Conservation (phyloP, 2,329 filamentous ascomycete species). For the Apiospora rasikravindrae region DNA sequence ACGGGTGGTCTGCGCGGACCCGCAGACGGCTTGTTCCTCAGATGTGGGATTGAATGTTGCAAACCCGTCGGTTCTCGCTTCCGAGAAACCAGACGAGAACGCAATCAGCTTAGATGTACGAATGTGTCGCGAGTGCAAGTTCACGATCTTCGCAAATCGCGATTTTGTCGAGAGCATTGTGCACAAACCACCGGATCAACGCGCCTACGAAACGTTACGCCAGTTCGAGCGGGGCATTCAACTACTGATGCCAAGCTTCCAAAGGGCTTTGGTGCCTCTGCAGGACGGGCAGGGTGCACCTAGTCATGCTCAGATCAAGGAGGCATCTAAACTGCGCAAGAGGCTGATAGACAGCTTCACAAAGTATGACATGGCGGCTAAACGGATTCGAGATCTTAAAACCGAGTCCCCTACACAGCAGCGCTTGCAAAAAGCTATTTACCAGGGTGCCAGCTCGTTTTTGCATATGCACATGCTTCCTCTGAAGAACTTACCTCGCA, state of each 20-base stretch:
- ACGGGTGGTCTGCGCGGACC: conserved; percentile 89
- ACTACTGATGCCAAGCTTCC: conserved; percentile 81
- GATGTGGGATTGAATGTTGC: conserved; percentile 83
- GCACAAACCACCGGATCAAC: conserved; percentile 74
- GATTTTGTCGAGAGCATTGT: conserved; percentile 77
- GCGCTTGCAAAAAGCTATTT: conserved; percentile 79
- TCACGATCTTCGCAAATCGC: conserved; percentile 65
- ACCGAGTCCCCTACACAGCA: conserved; percentile 75
- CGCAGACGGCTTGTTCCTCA: conserved; percentile 80
- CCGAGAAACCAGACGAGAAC: conserved; percentile 44
- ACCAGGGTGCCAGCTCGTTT: conserved; percentile 81
- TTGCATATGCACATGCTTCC: conserved; percentile 91
- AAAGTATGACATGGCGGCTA: conserved; percentile 84
- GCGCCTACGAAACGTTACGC: conserved; percentile 80
- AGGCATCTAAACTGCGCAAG: conserved; percentile 89
- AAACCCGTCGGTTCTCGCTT: conserved; percentile 50
- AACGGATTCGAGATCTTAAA: conserved; percentile 79
- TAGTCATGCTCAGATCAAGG: conserved; percentile 72
- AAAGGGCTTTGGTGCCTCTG: conserved; percentile 73
- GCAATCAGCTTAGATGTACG: conserved; percentile 76
- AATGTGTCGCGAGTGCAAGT: conserved; percentile 88
- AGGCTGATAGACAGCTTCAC: conserved; percentile 86
- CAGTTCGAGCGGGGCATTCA: conserved; percentile 90
- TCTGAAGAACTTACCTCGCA: conserved; percentile 73
- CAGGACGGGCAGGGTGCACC: conserved; percentile 61